These are phyloP conservation scores for Andrographis paniculata DNA, from an alignment of 305 asterid genomes.

Conservation along the genomic window DNA sequence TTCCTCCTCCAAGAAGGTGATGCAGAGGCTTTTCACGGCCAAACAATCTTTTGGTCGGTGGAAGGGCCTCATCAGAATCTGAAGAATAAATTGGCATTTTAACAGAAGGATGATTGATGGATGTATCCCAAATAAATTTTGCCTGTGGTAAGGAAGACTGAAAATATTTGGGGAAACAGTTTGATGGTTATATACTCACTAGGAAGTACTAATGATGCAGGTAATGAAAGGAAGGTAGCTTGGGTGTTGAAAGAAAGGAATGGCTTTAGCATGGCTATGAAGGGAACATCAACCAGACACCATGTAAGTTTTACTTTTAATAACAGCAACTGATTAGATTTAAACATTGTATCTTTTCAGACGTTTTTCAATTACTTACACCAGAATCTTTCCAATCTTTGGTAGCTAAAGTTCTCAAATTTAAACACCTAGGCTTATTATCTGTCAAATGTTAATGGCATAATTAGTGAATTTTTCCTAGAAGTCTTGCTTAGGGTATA, in stretches of 20 bases:
- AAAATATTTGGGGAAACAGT: not conserved
- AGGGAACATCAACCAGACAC: conserved; percentile 2
- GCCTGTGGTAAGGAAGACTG: not conserved
- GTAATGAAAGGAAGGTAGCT: not conserved
- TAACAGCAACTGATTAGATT: no score
- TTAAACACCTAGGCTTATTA: no score
- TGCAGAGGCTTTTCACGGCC: conserved; percentile 36
- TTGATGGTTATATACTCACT: conserved; percentile 9
- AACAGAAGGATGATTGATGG: no score
- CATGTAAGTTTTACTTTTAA: not conserved
- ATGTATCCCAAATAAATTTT: not conserved
- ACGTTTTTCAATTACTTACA: no score
- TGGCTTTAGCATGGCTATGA: conserved; percentile 21
- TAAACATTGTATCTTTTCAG: no score
- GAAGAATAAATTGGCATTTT: conserved; percentile 31
- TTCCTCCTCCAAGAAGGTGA: conserved; percentile 42
- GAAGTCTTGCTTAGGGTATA: no score
- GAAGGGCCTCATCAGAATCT: conserved; percentile 29
- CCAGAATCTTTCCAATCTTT: no score
- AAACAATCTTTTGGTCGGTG: conserved; percentile 19
- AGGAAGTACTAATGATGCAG: conserved; percentile 14
- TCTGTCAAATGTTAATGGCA: no score
- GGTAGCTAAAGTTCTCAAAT: no score
- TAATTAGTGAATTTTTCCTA: no score
- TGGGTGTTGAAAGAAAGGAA: conserved; percentile 18